Base-by-base conservation (phyloP, 2,329 filamentous ascomycete species). In the Sclerotinia spermophila region DNA sequence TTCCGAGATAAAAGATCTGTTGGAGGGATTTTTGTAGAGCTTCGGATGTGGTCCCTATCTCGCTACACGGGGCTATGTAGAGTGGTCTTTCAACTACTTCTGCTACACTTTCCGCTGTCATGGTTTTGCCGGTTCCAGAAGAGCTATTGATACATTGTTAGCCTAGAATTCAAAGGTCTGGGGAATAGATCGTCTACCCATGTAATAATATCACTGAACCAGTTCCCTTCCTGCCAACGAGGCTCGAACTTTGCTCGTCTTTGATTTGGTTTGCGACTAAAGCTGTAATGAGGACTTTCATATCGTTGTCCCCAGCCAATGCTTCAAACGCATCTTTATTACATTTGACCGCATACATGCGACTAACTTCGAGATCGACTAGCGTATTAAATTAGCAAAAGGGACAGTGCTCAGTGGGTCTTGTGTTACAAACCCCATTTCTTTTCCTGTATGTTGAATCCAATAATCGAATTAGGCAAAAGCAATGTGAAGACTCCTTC, bases 271-370 rank as follows among this genome's bases (percentile, higher is more conserved):
- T 70, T 5, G 68, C 55, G 30, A 70, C 68, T 38, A 70, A 53
- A 15, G 68, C 45, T 48, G 33, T 67, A 17, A 70, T 53, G 56
- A 70, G 68, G 15, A 40, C 19, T n/a, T 67, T 70, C 24, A 64
- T 51, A 19, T 67, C 60, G 17, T 59, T 66, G 27, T 67, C 61
- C 51, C 40, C 35, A 30, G 62, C 62, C 17, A 70, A 56, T 17
- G 42, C 27, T 19, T 70, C 62, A n/a, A 70, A 67, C 30, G 68
- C 55, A n/a, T 70, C 68, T 13, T 67, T 70, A 21, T 59, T 58
- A 55, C 68, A 70, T 59, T 70, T 67, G 1, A 70, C 65, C 19
- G 62, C 19, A 11, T 70, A 67, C 65, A 70, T 70, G n/a, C 62
- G 68, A 53, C 53, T 60, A 35, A 70, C 61, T 40, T 70, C 62